These are phyloP conservation scores for Carallia brachiata DNA, from an alignment of 345 rosid species.

Conservation along the genomic window DNA sequence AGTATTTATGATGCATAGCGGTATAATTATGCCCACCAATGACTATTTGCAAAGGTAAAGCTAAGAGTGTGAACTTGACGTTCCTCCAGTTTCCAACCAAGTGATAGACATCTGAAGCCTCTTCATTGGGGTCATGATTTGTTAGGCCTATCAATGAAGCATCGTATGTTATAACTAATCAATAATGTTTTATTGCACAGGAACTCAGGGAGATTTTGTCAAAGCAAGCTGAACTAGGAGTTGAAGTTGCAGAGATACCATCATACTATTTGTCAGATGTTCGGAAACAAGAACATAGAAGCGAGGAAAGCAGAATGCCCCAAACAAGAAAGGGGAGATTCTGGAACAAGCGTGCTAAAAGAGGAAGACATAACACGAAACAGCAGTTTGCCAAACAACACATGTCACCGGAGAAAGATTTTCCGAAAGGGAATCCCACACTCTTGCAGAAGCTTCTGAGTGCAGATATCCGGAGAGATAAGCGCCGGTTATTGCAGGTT, in stretches of 20 bases:
- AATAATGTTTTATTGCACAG: conserved; percentile 34
- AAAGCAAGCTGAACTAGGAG: conserved; percentile 87
- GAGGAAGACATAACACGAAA: conserved; percentile 43
- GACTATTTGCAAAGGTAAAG: no score
- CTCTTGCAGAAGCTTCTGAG: conserved; percentile 82
- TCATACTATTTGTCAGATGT: conserved; percentile 56
- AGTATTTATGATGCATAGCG: no score
- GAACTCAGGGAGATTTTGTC: conserved; percentile 83
- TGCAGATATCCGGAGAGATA: conserved; percentile 65
- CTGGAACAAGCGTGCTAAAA: conserved; percentile 42
- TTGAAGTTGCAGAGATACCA: conserved; percentile 92
- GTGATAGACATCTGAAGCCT: no score
- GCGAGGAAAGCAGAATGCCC: conserved; percentile 30
- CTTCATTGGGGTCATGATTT: no score
- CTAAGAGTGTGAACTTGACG: no score
- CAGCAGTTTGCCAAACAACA: conserved; percentile 30
- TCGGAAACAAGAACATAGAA: conserved; percentile 31
- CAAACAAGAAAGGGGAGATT: conserved; percentile 34
- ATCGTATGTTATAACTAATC: not conserved
- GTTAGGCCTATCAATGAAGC: not conserved
- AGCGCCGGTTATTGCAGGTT: conserved; percentile 60
- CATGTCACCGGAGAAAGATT: conserved; percentile 18
- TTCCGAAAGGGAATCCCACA: conserved; percentile 49
- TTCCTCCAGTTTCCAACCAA: no score
- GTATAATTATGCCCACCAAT: no score